Conservation (phyloP, 2,329 filamentous ascomycete species). For the Madurella fahalii region DNA sequence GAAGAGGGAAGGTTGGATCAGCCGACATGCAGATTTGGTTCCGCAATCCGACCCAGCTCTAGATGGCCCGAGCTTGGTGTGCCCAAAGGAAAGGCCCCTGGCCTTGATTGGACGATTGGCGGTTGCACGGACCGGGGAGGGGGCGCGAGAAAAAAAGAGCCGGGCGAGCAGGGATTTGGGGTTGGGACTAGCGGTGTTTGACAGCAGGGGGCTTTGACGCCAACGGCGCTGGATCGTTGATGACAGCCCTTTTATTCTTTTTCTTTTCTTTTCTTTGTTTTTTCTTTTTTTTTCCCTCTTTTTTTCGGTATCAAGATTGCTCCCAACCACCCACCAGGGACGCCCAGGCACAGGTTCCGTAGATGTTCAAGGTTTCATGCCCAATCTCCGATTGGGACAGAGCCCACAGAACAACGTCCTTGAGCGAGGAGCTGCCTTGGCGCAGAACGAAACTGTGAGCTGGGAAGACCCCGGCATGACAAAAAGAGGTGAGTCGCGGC, state of each 20-base stretch:
- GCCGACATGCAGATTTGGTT: conserved; percentile 25
- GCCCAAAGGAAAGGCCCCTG: background rate
- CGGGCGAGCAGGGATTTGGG: conserved; percentile 20
- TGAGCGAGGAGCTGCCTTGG: too few species aligned
- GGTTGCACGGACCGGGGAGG: conserved; percentile 12
- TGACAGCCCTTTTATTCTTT: background rate
- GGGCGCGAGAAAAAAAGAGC: conserved; percentile 21
- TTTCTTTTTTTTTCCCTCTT: too few species aligned
- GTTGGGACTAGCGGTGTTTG: conserved; percentile 19
- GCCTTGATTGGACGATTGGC: conserved; percentile 14
- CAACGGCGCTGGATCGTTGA: too few species aligned
- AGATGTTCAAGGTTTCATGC: too few species aligned
- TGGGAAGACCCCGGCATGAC: too few species aligned
- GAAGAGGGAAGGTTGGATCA: conserved; percentile 26
- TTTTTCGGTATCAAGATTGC: too few species aligned
- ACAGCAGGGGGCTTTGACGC: conserved; percentile 4
- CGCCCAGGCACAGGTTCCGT: too few species aligned
- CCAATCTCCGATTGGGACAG: too few species aligned
- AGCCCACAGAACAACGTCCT: too few species aligned
- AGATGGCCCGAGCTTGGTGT: conserved; percentile 21
- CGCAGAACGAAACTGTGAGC: too few species aligned
- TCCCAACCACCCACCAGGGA: too few species aligned
- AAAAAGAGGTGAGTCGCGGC: too few species aligned
- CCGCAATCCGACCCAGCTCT: conserved; percentile 14
- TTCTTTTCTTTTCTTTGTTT: background rate